These are phyloP conservation scores for Teratosphaeria pseudoeucalypti DNA, from an alignment of 2,329 filamentous ascomycete species.

Conservation along the genomic window DNA sequence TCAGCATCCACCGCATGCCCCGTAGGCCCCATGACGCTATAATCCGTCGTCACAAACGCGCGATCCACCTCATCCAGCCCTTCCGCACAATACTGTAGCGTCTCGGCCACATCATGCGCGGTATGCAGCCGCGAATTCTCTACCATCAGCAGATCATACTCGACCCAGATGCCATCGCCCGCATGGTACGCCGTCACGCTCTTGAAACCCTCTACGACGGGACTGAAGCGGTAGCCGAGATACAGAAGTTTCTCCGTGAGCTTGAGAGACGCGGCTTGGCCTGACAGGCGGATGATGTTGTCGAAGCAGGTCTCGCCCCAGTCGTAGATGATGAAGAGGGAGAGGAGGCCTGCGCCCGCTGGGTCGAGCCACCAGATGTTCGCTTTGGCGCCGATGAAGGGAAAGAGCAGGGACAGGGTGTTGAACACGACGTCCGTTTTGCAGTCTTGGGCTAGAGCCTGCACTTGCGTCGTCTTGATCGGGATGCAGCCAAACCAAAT, in stretches of 20 bases:
- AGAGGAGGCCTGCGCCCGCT: conserved; percentile 51
- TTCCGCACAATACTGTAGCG: conserved; percentile 52
- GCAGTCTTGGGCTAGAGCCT: conserved; percentile 53
- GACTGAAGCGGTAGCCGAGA: conserved; percentile 40
- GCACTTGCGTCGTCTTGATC: conserved; percentile 54
- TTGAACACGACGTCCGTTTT: conserved; percentile 57
- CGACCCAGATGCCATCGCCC: conserved; percentile 53
- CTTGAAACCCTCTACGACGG: conserved; percentile 28
- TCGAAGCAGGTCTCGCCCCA: conserved; percentile 53
- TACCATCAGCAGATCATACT: conserved; percentile 50
- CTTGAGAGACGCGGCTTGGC: conserved; percentile 44
- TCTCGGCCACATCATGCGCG: conserved; percentile 52
- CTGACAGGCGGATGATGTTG: conserved; percentile 49
- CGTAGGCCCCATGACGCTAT: conserved; percentile 30
- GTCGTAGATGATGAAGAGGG: conserved; percentile 58
- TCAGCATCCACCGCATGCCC: conserved; percentile 29
- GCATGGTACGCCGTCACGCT: conserved; percentile 45
- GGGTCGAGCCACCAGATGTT: conserved; percentile 59
- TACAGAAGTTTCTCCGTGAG: conserved; percentile 49
- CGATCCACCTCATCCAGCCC: conserved; percentile 43
- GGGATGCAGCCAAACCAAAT: conserved; percentile 50
- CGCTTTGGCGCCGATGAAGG: conserved; percentile 48
- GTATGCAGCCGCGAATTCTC: conserved; percentile 42
- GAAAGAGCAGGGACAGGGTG: conserved; percentile 52
- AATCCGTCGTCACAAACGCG: conserved; percentile 44